phyloP scores from a whole-genome alignment of 2,329 filamentous ascomycete genomes.

The Juglanconis sp. region DNA sequence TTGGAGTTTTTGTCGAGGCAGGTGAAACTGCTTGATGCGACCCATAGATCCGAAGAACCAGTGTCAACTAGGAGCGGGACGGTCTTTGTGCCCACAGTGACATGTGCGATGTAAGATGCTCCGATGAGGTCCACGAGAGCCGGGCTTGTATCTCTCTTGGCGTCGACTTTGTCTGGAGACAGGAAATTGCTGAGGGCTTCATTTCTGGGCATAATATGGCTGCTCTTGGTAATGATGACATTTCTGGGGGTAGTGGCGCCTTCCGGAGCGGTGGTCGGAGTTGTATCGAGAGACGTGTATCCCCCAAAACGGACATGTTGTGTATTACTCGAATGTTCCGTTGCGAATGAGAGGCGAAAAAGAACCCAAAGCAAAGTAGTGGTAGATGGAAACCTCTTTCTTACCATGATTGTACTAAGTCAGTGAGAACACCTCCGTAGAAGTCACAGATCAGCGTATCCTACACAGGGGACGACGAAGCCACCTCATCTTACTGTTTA shows the following conservation, averaged over 20 bases:
- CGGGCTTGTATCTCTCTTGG: neutral
- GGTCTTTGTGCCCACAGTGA: conserved; percentile 23
- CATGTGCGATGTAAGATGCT: conserved; percentile 25
- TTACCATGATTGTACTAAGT: too few species aligned
- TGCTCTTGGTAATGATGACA: too few species aligned
- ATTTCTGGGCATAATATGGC: neutral
- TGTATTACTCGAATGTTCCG: neutral
- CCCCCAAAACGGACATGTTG: neutral
- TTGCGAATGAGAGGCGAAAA: neutral
- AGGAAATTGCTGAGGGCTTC: neutral
- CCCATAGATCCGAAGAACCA: conserved; percentile 22
- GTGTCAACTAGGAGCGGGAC: conserved; percentile 28
- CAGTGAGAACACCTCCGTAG: too few species aligned
- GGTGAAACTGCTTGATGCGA: conserved; percentile 1
- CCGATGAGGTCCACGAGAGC: neutral
- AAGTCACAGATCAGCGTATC: too few species aligned
- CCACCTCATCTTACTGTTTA: too few species aligned
- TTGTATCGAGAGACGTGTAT: neutral
- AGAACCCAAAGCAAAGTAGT: neutral
- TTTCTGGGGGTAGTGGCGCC: neutral
- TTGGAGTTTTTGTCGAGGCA: conserved; percentile 7
- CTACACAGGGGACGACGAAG: too few species aligned
- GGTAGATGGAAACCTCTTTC: too few species aligned
- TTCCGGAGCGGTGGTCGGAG: neutral
- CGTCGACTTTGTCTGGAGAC: neutral